A percentile compares a stretch with the other conserved stretches of the same genome.
Evolutionary conservation across 2,329 filamentous ascomycete genomes (phyloP).

Genomic region (Fusarium concolor): DNA sequence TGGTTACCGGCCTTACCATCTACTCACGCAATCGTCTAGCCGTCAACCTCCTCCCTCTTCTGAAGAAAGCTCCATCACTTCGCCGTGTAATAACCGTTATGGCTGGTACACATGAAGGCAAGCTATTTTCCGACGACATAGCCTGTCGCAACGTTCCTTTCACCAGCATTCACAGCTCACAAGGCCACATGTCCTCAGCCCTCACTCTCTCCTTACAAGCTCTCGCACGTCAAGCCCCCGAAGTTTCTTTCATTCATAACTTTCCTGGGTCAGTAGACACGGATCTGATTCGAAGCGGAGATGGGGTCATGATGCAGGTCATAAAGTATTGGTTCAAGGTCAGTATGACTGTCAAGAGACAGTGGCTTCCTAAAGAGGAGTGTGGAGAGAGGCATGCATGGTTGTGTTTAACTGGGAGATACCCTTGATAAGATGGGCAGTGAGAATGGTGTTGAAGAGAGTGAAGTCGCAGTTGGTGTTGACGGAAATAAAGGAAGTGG

Average conservation of each 20-base stretch:
- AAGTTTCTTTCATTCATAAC: conserved; percentile 47
- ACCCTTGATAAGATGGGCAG: conserved; percentile 15
- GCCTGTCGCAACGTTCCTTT: conserved; percentile 38
- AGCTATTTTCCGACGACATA: conserved; percentile 42
- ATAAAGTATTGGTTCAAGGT: conserved; percentile 32
- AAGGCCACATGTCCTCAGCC: conserved; percentile 40
- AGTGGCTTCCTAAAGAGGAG: conserved; percentile 38
- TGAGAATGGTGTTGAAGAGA: background rate
- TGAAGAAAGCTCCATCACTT: conserved; percentile 48
- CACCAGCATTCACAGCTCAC: conserved; percentile 16
- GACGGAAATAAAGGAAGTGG: conserved; percentile 41
- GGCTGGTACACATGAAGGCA: conserved; percentile 38
- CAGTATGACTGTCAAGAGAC: background rate
- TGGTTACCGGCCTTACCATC: conserved; percentile 62
- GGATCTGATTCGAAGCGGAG: conserved; percentile 37
- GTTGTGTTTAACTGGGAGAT: conserved; percentile 39
- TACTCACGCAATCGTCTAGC: conserved; percentile 70
- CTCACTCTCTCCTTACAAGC: conserved; percentile 46
- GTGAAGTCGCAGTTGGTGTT: conserved; percentile 20
- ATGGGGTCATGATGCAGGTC: conserved; percentile 32
- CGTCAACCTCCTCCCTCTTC: conserved; percentile 66
- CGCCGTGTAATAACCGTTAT: conserved; percentile 46
- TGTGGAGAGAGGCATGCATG: conserved; percentile 44
- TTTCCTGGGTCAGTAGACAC: conserved; percentile 48
- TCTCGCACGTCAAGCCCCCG: conserved; percentile 36